Evolutionary conservation across 495 filamentous ascomycete genomes (phyloP).

Genomic region (Amphirosellinia nigrospora): DNA sequence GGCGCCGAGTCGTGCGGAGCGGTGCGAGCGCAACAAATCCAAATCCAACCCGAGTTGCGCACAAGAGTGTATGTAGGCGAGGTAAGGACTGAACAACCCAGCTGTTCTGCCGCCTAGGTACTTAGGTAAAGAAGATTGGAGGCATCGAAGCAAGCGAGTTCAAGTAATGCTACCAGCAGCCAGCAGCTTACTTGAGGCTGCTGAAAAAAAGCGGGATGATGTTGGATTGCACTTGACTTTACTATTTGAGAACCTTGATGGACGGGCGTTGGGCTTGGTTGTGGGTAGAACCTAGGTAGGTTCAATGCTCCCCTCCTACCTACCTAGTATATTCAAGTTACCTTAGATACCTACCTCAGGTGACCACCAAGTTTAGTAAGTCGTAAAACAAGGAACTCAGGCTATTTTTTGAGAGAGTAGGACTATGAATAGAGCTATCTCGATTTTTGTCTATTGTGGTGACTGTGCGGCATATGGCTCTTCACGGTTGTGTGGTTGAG

Average conservation of each 20-base stretch:
- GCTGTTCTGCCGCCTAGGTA: background rate
- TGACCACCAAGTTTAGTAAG: too few species aligned
- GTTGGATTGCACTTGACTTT: background rate
- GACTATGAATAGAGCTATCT: background rate
- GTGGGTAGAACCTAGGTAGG: background rate
- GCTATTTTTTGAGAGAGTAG: too few species aligned
- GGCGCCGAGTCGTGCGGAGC: background rate
- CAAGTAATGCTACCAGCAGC: too few species aligned
- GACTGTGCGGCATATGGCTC: background rate
- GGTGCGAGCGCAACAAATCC: background rate
- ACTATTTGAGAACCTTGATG: constrained; percentile 17
- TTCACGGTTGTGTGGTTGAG: background rate
- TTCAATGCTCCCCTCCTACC: background rate
- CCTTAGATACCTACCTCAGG: too few species aligned
- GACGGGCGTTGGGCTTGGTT: background rate
- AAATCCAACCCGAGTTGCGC: background rate
- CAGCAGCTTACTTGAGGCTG: background rate
- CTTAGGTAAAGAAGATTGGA: background rate
- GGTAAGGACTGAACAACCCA: background rate
- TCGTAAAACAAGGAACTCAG: background rate
- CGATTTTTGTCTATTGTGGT: background rate
- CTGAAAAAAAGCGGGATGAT: background rate
- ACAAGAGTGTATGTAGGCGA: background rate
- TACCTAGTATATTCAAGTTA: background rate
- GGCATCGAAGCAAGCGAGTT: background rate